Conservation (phyloP, 2,329 filamentous ascomycete genomes). For the Fusarium veterinarium region DNA sequence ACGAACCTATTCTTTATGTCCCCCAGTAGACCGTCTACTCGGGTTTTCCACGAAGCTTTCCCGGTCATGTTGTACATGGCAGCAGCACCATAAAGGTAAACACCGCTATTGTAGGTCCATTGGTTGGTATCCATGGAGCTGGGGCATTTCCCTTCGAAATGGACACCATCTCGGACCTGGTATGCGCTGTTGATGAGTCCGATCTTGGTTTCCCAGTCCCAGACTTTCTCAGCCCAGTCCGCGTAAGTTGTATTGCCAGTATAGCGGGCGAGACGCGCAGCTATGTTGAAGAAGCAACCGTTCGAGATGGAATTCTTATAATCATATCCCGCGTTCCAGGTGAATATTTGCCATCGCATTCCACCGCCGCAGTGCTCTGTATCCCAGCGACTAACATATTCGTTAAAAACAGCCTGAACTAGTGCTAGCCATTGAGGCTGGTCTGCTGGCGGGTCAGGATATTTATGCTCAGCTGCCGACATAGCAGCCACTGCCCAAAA, state of each 20-base stretch:
- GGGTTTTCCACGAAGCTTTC: conserved; percentile 65
- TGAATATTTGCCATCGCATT: conserved; percentile 86
- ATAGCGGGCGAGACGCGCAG: conserved; percentile 78
- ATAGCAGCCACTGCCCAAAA: conserved; percentile 88
- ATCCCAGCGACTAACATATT: conserved; percentile 80
- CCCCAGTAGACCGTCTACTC: conserved; percentile 68
- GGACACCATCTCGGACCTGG: conserved; percentile 63
- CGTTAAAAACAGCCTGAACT: conserved; percentile 83
- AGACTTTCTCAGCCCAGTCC: conserved; percentile 79
- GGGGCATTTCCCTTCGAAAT: conserved; percentile 39
- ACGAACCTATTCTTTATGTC: conserved; percentile 66
- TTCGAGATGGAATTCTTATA: conserved; percentile 79
- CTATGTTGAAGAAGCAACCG: conserved; percentile 76
- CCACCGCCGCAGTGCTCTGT: conserved; percentile 73
- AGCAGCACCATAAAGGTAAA: conserved; percentile 71
- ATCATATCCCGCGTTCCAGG: conserved; percentile 77
- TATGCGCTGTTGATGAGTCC: conserved; percentile 68
- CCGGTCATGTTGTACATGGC: conserved; percentile 72
- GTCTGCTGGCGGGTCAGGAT: conserved; percentile 72
- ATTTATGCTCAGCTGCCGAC: conserved; percentile 80
- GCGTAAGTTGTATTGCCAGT: conserved; percentile 83
- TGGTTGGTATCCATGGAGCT: conserved; percentile 54
- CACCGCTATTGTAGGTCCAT: conserved; percentile 77
- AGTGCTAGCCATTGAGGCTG: conserved; percentile 80
- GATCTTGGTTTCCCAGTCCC: conserved; percentile 69